A percentile compares a stretch with the other conserved stretches of the same genome.
phyloP scores from a whole-genome alignment of 192 early-diverging fungal species.

The Umbelopsis vinacea region DNA sequence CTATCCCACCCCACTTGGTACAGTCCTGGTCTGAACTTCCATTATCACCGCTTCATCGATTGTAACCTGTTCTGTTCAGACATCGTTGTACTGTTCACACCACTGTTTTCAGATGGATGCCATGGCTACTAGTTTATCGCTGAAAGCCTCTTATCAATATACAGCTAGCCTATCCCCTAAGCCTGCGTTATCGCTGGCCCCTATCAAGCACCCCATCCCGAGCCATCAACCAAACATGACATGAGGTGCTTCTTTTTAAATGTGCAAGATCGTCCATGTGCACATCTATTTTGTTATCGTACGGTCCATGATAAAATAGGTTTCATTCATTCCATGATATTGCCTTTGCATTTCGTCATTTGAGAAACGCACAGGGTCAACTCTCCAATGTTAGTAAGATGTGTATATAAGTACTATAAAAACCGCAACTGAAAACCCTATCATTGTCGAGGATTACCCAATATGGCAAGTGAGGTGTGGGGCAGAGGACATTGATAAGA shows the following conservation, averaged over 20 bases:
- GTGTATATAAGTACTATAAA: constrained; percentile 1
- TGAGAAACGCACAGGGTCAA: not conserved
- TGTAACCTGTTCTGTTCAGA: not conserved
- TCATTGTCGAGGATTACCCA: constrained; percentile 1
- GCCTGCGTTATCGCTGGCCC: constrained; percentile 10
- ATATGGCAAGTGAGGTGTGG: constrained; percentile 17
- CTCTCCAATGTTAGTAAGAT: not conserved
- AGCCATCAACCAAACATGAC: not conserved
- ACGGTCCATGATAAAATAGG: too few relatives aligned
- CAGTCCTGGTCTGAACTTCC: not conserved
- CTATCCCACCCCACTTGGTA: constrained; percentile 36
- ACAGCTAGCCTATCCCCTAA: not conserved
- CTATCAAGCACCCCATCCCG: not conserved
- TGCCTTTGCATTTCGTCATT: not conserved
- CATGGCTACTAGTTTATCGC: not conserved
- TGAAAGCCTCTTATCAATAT: not conserved
- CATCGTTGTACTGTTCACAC: constrained; percentile 6
- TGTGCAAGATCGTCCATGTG: too few relatives aligned
- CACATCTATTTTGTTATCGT: too few relatives aligned
- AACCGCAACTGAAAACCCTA: not conserved
- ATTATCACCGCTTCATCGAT: not conserved
- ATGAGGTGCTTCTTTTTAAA: too few relatives aligned
- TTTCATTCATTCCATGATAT: too few relatives aligned
- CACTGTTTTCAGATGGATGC: not conserved
- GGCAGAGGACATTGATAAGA: not conserved